A percentile compares a stretch with the other conserved stretches of the same genome.
Evolutionary conservation across 177 flowering plant species (phyloP).

Genomic region (Vitis hybrid): DNA sequence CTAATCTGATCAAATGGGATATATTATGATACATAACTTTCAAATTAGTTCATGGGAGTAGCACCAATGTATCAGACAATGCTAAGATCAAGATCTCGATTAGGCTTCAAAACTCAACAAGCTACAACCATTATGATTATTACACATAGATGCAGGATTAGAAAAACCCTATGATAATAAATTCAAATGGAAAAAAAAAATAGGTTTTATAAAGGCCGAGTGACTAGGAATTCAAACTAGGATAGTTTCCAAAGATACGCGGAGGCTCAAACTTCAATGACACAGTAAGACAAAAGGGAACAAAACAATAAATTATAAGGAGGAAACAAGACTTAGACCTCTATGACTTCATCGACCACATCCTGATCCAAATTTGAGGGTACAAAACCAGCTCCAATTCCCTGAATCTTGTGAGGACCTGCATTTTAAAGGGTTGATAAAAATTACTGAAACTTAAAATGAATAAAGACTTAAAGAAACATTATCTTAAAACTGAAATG

Average conservation of each 20-base stretch:
- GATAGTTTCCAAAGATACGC: too few relatives aligned
- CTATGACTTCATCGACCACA: slow-evolving; percentile 76
- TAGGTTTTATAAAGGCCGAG: too few relatives aligned
- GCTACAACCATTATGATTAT: too few relatives aligned
- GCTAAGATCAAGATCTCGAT: too few relatives aligned
- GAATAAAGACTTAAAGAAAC: not conserved
- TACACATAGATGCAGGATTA: not conserved
- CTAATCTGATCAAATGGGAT: too few relatives aligned
- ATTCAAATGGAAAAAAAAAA: not conserved
- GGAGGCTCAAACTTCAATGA: too few relatives aligned
- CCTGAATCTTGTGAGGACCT: slow-evolving; percentile 99
- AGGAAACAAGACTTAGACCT: slow-evolving; percentile 39
- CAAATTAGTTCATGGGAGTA: too few relatives aligned
- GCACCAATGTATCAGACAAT: too few relatives aligned
- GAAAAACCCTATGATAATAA: not conserved
- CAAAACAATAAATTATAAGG: not conserved
- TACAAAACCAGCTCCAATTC: slow-evolving; percentile 92
- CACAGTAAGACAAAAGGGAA: not conserved
- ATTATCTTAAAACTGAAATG: not conserved
- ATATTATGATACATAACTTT: too few relatives aligned
- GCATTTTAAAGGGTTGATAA: slow-evolving; percentile 20
- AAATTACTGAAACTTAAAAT: not conserved
- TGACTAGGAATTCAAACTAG: too few relatives aligned
- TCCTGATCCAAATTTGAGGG: slow-evolving; percentile 71
- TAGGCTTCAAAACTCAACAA: not conserved